Evolutionary conservation across 2,329 filamentous ascomycete genomes (phyloP).

Genomic region (Xylaria sp.): DNA sequence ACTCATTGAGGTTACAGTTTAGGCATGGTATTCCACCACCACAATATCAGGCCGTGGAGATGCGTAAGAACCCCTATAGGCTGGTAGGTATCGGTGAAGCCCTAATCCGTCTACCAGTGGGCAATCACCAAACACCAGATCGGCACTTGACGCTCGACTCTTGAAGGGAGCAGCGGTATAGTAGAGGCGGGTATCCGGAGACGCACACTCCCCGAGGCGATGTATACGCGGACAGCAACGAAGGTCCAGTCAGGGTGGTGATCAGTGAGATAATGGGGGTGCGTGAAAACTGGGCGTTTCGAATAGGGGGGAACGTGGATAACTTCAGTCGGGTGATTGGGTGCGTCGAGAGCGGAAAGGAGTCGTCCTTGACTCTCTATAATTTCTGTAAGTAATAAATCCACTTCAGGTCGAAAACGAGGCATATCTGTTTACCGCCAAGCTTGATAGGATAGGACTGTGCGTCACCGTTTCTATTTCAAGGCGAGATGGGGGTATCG

Average conservation of each 20-base stretch:
- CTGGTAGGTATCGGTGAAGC: constrained; percentile 7
- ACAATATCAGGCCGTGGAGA: not conserved
- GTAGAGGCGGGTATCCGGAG: not conserved
- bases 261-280: not conserved
- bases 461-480: not conserved
- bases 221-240: constrained; percentile 5
- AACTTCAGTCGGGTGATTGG: constrained; percentile 6
- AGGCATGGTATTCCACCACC: not conserved
- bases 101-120: not conserved
- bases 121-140: not conserved
- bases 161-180: not conserved
- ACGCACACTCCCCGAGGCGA: not conserved
- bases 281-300: not conserved
- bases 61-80: not conserved
- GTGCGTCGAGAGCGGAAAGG: constrained; percentile 2
- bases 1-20: not conserved
- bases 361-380: not conserved
- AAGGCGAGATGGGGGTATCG: not conserved
- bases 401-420: not conserved
- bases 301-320: not conserved
- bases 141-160: not conserved
- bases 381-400: constrained; percentile 10
- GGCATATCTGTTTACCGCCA: not conserved
- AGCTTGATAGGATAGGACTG: constrained; percentile 8
- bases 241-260: not conserved